phyloP scores from a whole-genome alignment of 1,284 basidiomycete species.

The Rugiboletus extremiorientalis region DNA sequence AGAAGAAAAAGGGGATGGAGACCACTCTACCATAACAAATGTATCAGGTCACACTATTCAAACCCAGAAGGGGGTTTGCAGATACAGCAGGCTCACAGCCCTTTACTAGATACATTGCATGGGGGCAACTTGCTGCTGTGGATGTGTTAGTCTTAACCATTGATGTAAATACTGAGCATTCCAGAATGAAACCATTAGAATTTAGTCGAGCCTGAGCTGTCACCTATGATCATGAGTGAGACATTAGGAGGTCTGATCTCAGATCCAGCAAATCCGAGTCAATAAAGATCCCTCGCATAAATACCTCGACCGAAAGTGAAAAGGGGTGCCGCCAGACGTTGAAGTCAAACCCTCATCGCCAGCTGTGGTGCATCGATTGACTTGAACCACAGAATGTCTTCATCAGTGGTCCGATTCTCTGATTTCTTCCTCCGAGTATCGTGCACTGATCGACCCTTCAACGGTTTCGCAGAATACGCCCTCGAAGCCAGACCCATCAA shows the following conservation, averaged over 20 bases:
- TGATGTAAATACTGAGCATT: conserved; percentile 3
- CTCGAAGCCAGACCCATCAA: conserved; percentile 1
- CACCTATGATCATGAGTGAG: too few species aligned
- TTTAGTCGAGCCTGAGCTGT: background rate
- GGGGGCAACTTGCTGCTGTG: conserved; percentile 10
- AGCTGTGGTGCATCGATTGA: background rate
- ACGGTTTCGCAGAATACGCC: conserved; percentile 7
- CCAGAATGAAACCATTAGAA: background rate
- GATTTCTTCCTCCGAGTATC: background rate
- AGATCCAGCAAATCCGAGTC: conserved; percentile 1
- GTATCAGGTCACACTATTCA: too few species aligned
- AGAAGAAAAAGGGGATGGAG: too few species aligned
- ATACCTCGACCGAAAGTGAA: background rate
- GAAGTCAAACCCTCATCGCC: background rate
- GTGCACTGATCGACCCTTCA: background rate
- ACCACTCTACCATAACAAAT: too few species aligned
- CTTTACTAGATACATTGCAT: background rate
- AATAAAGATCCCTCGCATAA: background rate
- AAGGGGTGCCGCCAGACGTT: background rate
- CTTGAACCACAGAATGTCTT: conserved; percentile 5
- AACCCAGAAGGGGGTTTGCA: too few species aligned
- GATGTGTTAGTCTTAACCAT: conserved; percentile 10
- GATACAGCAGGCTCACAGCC: too few species aligned
- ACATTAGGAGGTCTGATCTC: background rate
- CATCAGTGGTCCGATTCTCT: conserved; percentile 5